Conservation (phyloP, 495 filamentous ascomycete species). For the Hypoxylon lenormandii region DNA sequence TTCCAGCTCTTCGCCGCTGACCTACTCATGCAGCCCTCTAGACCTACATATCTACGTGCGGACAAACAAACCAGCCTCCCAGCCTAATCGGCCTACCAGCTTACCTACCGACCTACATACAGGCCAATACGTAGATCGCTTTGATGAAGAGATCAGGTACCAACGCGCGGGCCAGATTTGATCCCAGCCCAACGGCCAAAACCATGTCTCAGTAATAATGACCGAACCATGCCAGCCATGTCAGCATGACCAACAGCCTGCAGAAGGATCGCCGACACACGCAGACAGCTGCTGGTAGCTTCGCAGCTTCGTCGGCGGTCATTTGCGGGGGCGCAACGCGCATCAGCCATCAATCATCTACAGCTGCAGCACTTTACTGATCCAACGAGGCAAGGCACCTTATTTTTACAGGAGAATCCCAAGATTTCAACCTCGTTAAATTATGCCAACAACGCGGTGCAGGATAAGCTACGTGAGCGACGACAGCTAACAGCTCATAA, state of each 20-base stretch:
- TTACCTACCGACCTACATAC: slow-evolving; percentile 13
- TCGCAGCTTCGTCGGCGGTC: slow-evolving; percentile 28
- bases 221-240: slow-evolving; percentile 46
- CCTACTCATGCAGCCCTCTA: slow-evolving; percentile 30
- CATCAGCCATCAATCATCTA: slow-evolving; percentile 12
- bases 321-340: slow-evolving; percentile 41
- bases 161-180: slow-evolving; percentile 46
- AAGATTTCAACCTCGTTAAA: slow-evolving; percentile 20
- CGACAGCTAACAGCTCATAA: slow-evolving; percentile 32
- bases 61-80: background rate
- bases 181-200: slow-evolving; percentile 53
- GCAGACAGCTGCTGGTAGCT: slow-evolving; percentile 28
- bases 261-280: slow-evolving; percentile 53
- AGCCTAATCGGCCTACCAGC: background rate
- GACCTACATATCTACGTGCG: slow-evolving; percentile 30
- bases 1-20: slow-evolving; percentile 40
- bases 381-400: slow-evolving; percentile 7
- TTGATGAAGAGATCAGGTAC: slow-evolving; percentile 51
- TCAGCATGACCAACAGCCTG: slow-evolving; percentile 50
- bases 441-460: slow-evolving; percentile 14
- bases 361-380: slow-evolving; percentile 11
- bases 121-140: slow-evolving; percentile 27
- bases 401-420: background rate
- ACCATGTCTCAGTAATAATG: slow-evolving; percentile 48
- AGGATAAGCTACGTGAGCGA: slow-evolving; percentile 17